Conservation (phyloP, 2,329 filamentous ascomycete genomes). For the Stachybotrys chartarum region DNA sequence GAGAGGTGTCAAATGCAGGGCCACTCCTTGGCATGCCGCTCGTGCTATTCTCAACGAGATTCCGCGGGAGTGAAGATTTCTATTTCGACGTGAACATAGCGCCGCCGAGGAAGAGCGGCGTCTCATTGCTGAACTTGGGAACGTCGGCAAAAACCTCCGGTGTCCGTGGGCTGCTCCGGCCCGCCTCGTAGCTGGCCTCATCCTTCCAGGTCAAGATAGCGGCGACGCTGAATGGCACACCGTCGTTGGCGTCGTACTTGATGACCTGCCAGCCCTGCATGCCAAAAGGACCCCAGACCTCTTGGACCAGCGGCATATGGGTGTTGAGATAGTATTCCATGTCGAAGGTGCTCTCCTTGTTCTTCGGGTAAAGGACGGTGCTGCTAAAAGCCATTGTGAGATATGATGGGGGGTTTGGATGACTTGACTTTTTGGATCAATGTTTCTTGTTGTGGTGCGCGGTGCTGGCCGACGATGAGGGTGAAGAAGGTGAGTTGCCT, state of each 20-base stretch:
- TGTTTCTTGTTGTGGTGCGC: too few relatives aligned
- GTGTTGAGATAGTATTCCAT: slow-evolving; percentile 38
- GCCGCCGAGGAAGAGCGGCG: slow-evolving; percentile 3
- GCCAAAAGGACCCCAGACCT: slow-evolving; percentile 30
- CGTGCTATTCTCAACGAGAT: too few relatives aligned
- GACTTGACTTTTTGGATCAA: too few relatives aligned
- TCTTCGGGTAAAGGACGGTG: slow-evolving; percentile 30
- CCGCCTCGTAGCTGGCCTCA: slow-evolving; percentile 14
- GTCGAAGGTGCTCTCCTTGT: slow-evolving; percentile 32
- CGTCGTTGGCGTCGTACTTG: slow-evolving; percentile 13
- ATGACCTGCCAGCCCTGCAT: slow-evolving; percentile 27
- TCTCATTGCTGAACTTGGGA: slow-evolving; percentile 20
- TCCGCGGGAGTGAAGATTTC: neutral
- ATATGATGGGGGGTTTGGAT: neutral
- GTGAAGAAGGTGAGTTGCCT: too few relatives aligned
- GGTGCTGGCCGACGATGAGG: too few relatives aligned
- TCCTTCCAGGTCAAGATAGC: slow-evolving; percentile 21
- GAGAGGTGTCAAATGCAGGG: too few relatives aligned
- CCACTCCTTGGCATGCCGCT: too few relatives aligned
- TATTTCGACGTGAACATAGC: neutral
- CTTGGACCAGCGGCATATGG: slow-evolving; percentile 37
- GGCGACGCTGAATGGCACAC: slow-evolving; percentile 14
- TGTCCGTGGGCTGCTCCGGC: neutral
- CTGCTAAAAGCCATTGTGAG: slow-evolving; percentile 10
- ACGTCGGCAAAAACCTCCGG: slow-evolving; percentile 22